phyloP scores from a whole-genome alignment of 2,329 filamentous ascomycete species.

The Alternaria viburni region DNA sequence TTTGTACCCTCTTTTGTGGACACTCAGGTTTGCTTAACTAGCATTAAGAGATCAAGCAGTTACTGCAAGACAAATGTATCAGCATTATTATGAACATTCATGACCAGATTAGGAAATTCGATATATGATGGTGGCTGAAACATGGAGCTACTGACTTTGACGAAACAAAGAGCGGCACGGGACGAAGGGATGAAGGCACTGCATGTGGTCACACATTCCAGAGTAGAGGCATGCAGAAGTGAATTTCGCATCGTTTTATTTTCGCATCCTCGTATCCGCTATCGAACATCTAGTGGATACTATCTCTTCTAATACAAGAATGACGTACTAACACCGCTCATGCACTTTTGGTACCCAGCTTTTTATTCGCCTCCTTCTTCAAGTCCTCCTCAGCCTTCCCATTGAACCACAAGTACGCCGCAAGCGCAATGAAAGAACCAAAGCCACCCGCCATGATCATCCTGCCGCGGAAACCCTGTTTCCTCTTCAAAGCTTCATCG shows the following conservation, averaged over 20 bases:
- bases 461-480: conserved; percentile 55
- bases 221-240: background rate
- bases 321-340: background rate
- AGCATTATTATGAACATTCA: background rate
- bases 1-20: background rate
- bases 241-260: background rate
- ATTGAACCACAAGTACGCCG: conserved; percentile 42
- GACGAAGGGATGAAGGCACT: background rate
- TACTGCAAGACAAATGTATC: background rate
- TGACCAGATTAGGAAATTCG: background rate
- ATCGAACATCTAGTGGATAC: background rate
- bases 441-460: conserved; percentile 57
- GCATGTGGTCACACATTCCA: background rate
- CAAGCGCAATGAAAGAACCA: conserved; percentile 51
- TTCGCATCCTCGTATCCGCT: background rate
- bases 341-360: background rate
- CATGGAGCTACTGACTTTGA: background rate
- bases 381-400: conserved; percentile 15
- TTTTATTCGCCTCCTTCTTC: conserved; percentile 9
- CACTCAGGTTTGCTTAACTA: background rate
- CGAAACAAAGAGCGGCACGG: background rate
- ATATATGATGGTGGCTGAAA: background rate
- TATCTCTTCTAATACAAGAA: background rate
- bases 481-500: conserved; percentile 55
- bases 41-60: background rate